phyloP scores from a whole-genome alignment of 352 stramenopile genomes.

The Thraustochytrium sp. region DNA sequence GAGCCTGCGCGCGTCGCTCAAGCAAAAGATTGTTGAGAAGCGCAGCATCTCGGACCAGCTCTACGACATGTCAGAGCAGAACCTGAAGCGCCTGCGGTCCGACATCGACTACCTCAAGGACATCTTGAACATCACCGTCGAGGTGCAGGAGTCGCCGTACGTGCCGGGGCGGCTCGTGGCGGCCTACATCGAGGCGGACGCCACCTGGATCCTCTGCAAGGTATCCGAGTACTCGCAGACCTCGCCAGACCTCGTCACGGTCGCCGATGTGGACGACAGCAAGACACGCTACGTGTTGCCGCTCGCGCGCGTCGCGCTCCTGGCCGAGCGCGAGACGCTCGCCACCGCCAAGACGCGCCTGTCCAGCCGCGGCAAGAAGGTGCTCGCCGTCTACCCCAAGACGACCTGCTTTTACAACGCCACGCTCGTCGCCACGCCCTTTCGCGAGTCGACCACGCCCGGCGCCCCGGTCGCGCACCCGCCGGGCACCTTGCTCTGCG shows the following conservation, averaged over 20 bases:
- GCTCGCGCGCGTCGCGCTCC: neutral
- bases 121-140: neutral
- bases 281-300: neutral
- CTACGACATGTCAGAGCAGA: conserved; percentile 39
- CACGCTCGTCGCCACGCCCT: neutral
- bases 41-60: conserved; percentile 28
- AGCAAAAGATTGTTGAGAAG: conserved; percentile 38
- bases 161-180: neutral
- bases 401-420: conserved; percentile 40
- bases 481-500: neutral
- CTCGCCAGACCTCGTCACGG: neutral
- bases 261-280: conserved; percentile 31
- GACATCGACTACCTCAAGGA: conserved; percentile 39
- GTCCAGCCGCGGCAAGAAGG: neutral
- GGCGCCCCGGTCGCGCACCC: neutral
- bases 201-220: conserved; percentile 12
- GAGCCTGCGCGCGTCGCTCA: neutral
- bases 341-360: neutral
- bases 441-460: neutral
- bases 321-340: conserved; percentile 26
- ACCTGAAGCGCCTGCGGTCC: conserved; percentile 8
- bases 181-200: conserved; percentile 11
- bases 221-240: neutral
- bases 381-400: conserved; percentile 18
- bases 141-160: conserved; percentile 1